Evolutionary conservation across 139 green algal genomes (phyloP), one percentile per base, ranked within the genome.

Genomic region (Pleodorina starrii): DNA sequence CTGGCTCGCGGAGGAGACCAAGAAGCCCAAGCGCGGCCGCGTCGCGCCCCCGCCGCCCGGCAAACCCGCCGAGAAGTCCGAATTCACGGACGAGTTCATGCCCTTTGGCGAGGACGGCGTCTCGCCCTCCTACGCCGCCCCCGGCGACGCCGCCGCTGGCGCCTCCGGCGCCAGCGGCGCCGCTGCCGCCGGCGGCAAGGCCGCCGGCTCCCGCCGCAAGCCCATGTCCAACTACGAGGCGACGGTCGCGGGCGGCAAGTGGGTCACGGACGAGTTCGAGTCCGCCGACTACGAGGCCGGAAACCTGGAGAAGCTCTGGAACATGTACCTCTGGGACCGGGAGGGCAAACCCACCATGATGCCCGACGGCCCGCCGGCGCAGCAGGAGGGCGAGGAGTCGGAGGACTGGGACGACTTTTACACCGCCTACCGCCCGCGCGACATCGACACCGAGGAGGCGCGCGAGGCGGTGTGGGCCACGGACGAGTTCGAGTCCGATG

Each of bases 191-290:
- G 66, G 68, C 19, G 63, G 66, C 35, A 84, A 69, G 19, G 36
- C 27, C 66, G 40, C 2, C 60, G 0, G 63, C 29, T 25, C 5
- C 54, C 29, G 59, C 86, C 38, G 72, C 72, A 80, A 80, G 72
- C 72, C 72, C 5, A n/a, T 76, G 2, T 88, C 35, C 84, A 90
- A 93, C 71, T 88, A 90, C 38, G 91, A 93, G 35, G 87, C 87
- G 29, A 93, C 88, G 7, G 74, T 90, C 3, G 87, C 57, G 21
- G 87, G 92, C 7, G 90, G 82, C 32, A 86, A 84, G 69, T 94
- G 91, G 91, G 93, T 94, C 19, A 94, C 93, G 9, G 93, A 95
- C 59, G 93, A 95, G 79, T 94, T 94, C 66, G 91, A 95, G 85
- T 93, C 87, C 12, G 85, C 89, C 29, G 90, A 93, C 7, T 94